These are phyloP conservation scores for Coemansia sp. DNA, from an alignment of 371 early-diverging fungal species.

Conservation along the genomic window DNA sequence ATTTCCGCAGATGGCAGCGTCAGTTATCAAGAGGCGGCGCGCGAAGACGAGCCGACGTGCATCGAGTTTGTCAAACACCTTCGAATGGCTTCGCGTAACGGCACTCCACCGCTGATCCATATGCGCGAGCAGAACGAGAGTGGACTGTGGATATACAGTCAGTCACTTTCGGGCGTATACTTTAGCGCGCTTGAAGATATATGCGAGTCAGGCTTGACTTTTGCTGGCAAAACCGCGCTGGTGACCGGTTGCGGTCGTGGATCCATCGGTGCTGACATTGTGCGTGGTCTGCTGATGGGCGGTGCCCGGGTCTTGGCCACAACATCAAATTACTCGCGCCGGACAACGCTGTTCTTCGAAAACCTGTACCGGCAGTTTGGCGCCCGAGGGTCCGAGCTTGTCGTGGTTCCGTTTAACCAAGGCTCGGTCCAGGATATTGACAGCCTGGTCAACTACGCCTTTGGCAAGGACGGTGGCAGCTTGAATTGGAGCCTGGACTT, in stretches of 20 bases:
- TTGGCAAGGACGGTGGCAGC: slow-evolving; percentile 61
- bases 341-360: slow-evolving; percentile 85
- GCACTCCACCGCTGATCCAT: slow-evolving; percentile 65
- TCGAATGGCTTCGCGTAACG: neutral
- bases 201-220: slow-evolving; percentile 66
- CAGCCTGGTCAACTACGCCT: slow-evolving; percentile 82
- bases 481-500: slow-evolving; percentile 92
- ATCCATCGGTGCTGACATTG: slow-evolving; percentile 88
- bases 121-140: slow-evolving; percentile 62
- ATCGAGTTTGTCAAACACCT: slow-evolving; percentile 14
- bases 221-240: slow-evolving; percentile 76
- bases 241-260: slow-evolving; percentile 90
- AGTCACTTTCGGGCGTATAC: slow-evolving; percentile 65
- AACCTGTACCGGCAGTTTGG: slow-evolving; percentile 84
- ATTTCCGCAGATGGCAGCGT: slow-evolving; percentile 78
- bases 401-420: slow-evolving; percentile 94
- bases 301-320: slow-evolving; percentile 92
- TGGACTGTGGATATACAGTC: slow-evolving; percentile 63
- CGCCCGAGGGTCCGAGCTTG: slow-evolving; percentile 78
- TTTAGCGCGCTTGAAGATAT: slow-evolving; percentile 71
- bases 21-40: slow-evolving; percentile 20
- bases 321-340: slow-evolving; percentile 85
- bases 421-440: slow-evolving; percentile 86
- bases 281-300: slow-evolving; percentile 86
- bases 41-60: slow-evolving; percentile 6